A percentile compares a stretch with the other conserved stretches of the same genome.
These are phyloP conservation scores for Oryza coarctata DNA, from an alignment of 176 grass and related monocot genomes.

Conservation along the genomic window DNA sequence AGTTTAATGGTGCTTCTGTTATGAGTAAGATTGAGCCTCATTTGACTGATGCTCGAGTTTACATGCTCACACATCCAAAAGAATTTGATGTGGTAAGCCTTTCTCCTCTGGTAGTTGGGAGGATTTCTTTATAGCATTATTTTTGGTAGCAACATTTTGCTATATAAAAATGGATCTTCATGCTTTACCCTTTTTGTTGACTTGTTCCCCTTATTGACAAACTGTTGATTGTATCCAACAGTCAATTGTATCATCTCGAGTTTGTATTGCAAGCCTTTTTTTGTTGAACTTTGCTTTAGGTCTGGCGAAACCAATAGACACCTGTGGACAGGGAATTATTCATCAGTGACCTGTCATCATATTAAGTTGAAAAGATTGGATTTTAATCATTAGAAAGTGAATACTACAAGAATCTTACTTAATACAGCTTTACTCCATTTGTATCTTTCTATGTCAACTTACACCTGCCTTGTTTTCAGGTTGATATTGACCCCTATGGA, in stretches of 20 bases:
- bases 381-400: neutral
- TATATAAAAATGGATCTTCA: neutral
- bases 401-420: slow-evolving; percentile 12
- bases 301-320: neutral
- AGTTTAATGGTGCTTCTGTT: slow-evolving; percentile 74
- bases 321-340: slow-evolving; percentile 17
- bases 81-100: slow-evolving; percentile 90
- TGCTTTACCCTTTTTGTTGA: neutral
- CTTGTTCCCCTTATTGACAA: neutral
- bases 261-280: slow-evolving; percentile 3
- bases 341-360: neutral
- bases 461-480: slow-evolving; percentile 37
- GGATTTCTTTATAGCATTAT: neutral
- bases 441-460: slow-evolving; percentile 1
- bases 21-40: slow-evolving; percentile 84
- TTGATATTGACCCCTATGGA: slow-evolving; percentile 96
- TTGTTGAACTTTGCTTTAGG: neutral
- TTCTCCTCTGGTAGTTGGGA: neutral
- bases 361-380: neutral
- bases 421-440: neutral
- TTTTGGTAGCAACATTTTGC: neutral
- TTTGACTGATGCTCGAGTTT: slow-evolving; percentile 91
- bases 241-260: slow-evolving; percentile 24
- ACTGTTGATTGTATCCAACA: neutral
- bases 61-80: slow-evolving; percentile 98